Base-by-base conservation (phyloP, 2,329 filamentous ascomycete species). In the Venturia carpophila region DNA sequence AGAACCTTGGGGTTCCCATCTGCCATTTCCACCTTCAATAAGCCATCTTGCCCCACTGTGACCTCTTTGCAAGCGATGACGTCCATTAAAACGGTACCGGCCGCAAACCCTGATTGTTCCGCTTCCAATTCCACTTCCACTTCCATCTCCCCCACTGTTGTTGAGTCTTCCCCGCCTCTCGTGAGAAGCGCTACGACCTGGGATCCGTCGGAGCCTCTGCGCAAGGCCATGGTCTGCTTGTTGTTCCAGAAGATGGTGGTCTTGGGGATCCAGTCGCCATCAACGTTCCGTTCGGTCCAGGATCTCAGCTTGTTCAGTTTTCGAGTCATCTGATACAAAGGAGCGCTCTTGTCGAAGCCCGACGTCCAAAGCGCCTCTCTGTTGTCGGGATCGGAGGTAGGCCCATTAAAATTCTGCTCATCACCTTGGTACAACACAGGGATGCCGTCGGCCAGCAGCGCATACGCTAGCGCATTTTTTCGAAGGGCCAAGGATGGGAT, bases 181-280 rank as follows among this genome's bases (percentile, higher is more conserved):
- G 61, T 79, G 13, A 80, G 68, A 5, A 82, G 71, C 64, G 78
- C 77, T 43, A 82, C 73, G 19, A 83, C 71, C 11, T 75, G 75
- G 5, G 74, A 70, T 7, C 75, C 66, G 61, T 77, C 76, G 47
- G 73, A 71, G 3, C 78, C 79, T 66, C 79, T 78, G 21, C 79
- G 75, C 71, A 81, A 76, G 3, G 75, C 79, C 15, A 82, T 68
- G 11, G 76, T 78, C 47, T 75, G 73, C 5, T 70, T 69, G 58
- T 82, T 78, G 60, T 74, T 73, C 69, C 79, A 81, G 66, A 82
- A 74, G 7, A 77, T 71, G 27, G 73, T 72, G 64, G 76, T 76
- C 69, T 77, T 73, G 66, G 76, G 78, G 0, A 71, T 76, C 10
- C 79, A 68, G 67, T 81, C 82, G 17, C 69, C 69, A 5, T 67